Evolutionary conservation across 805 yeast genomes (phyloP).

Genomic region (Scheffersomyces ergatensis): DNA sequence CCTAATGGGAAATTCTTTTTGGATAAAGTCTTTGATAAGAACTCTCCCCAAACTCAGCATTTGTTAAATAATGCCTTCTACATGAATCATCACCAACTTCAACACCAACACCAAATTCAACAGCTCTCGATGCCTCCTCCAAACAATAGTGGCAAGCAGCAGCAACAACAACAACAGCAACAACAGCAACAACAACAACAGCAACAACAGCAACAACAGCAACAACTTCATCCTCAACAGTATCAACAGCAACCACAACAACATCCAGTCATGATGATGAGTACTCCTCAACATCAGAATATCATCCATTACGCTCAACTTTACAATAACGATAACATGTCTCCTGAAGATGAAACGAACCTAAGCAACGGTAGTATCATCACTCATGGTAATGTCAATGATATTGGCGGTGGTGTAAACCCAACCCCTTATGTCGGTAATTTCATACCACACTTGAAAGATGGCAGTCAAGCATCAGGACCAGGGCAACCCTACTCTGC

Average conservation of each 20-base stretch:
- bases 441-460: neutral
- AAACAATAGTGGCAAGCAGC: constrained; percentile 6
- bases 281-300: constrained; percentile 41
- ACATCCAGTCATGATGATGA: constrained; percentile 32
- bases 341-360: constrained; percentile 1
- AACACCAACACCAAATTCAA: constrained; percentile 7
- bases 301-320: constrained; percentile 20
- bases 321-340: constrained; percentile 8
- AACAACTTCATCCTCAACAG: constrained; percentile 9
- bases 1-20: constrained; percentile 39
- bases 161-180: constrained; percentile 5
- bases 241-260: constrained; percentile 11
- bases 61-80: constrained; percentile 11
- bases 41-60: constrained; percentile 31
- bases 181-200: constrained; percentile 5
- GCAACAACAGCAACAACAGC: constrained; percentile 9
- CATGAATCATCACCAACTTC: constrained; percentile 5
- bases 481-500: constrained; percentile 1
- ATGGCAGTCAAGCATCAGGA: too few relatives aligned
- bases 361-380: neutral
- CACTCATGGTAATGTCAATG: neutral
- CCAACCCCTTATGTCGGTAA: neutral
- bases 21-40: constrained; percentile 38
- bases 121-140: constrained; percentile 30
- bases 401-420: too few relatives aligned